Evolutionary conservation across 1,284 basidiomycete species (phyloP), one percentile per base, ranked within the genome.

Genomic region (Heimioporus retisporus): DNA sequence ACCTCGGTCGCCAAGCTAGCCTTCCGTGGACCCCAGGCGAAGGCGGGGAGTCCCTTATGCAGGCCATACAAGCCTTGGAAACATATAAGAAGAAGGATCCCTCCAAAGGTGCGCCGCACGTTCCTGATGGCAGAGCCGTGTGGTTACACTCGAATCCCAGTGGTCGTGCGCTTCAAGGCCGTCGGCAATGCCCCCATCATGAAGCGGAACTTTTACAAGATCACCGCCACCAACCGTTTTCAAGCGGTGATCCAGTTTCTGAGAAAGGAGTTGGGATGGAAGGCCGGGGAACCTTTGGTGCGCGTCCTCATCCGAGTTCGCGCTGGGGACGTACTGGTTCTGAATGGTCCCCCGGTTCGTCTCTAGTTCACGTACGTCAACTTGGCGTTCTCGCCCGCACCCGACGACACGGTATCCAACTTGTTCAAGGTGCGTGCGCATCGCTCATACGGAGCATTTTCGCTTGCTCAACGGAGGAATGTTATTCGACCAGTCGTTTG

Each of bases 141-240:
- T 51, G 11, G 25, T 46, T 46, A 46, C 16, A 16, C 15, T 53
- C 21, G 18, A 21, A 21, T 6, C 35, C 54, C 78, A 98, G 97
- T 99, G 63, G 93, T 99, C 65, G 96, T 99, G 14, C 91, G 96
- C 51, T 99, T 99, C 90, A 98, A 98, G 78, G 96, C 97, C 1
- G 96, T 98, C n/a, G 97, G 97, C 55, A 97, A 97, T 72, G 97
- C 97, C 1, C 97, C 97, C 1, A 97, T 99, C 74, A 98, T 99
- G 96, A 97, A 94, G 83, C 94, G 97, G 83, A 98, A 98, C 82
- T 94, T 97, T 77, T 98, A 96, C 89, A 97, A 97, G 84, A 97
- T 99, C 73, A 97, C 96, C 0, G 94, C 96, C 7, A 93, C 93
- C 58, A 97, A 98, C 80, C 88, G 93, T 63, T 99, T 99, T 77